Percentiles rank a stretch among this genome's conserved stretches.
Evolutionary conservation across 257 asterid genomes (phyloP).

Genomic region (Ilex aquifolium): DNA sequence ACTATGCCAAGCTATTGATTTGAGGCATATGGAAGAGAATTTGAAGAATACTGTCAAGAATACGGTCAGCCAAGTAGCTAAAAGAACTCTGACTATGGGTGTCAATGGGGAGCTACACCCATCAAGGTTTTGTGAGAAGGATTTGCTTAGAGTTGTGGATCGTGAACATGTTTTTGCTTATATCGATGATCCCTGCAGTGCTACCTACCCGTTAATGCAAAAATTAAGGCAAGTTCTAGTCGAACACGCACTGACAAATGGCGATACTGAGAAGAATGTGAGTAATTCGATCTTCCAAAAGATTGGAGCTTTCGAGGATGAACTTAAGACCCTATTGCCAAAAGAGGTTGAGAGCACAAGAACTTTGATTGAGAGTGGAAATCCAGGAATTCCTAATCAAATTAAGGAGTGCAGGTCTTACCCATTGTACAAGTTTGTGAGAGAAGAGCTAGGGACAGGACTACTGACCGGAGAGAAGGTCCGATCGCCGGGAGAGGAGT

Average conservation of each 20-base stretch:
- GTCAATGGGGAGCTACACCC: slow-evolving; percentile 45
- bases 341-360: slow-evolving; percentile 56
- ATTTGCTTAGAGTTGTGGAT: slow-evolving; percentile 37
- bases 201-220: slow-evolving; percentile 37
- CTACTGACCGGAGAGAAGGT: slow-evolving; percentile 59
- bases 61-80: slow-evolving; percentile 40
- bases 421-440: slow-evolving; percentile 65
- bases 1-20: slow-evolving; percentile 39
- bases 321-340: slow-evolving; percentile 29
- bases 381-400: slow-evolving; percentile 40
- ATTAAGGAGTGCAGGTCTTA: slow-evolving; percentile 68
- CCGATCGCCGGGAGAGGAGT: slow-evolving; percentile 72
- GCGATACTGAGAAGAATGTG: slow-evolving; percentile 31
- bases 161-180: slow-evolving; percentile 37
- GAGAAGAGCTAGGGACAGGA: slow-evolving; percentile 51
- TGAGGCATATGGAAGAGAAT: slow-evolving; percentile 45
- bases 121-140: slow-evolving; percentile 43
- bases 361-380: slow-evolving; percentile 51
- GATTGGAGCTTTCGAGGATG: slow-evolving; percentile 38
- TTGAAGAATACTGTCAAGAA: slow-evolving; percentile 38
- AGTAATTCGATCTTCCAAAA: slow-evolving; percentile 43
- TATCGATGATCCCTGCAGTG: slow-evolving; percentile 38
- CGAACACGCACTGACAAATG: slow-evolving; percentile 38
- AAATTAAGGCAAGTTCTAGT: slow-evolving; percentile 42
- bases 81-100: slow-evolving; percentile 31